These are phyloP conservation scores for Fusarium azukiicola DNA, from an alignment of 2,329 filamentous ascomycete genomes.

Conservation along the genomic window DNA sequence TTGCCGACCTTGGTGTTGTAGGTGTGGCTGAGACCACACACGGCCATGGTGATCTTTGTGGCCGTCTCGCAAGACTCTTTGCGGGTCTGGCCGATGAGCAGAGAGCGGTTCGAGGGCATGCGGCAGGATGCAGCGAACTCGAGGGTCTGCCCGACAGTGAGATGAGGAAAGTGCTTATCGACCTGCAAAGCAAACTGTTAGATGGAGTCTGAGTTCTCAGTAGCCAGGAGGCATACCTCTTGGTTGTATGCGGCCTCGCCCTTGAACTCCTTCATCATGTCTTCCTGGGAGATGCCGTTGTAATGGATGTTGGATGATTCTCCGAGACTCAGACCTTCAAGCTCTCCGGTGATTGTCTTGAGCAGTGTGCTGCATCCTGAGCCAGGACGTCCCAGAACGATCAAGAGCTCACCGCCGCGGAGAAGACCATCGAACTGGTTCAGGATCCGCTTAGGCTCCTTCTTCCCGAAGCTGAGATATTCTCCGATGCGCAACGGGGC, in stretches of 20 bases:
- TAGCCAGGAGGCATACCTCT: background rate
- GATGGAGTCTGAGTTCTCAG: background rate
- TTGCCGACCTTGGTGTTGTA: background rate
- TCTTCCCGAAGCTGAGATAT: background rate
- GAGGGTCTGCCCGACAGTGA: slow-evolving; percentile 9
- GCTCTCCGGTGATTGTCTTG: background rate
- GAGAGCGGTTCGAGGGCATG: background rate
- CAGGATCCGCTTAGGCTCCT: background rate
- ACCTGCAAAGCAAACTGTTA: background rate
- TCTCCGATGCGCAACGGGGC: background rate
- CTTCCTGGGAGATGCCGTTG: background rate
- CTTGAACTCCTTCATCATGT: slow-evolving; percentile 8
- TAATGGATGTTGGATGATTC: slow-evolving; percentile 5
- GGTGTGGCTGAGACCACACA: background rate
- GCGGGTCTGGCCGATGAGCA: background rate
- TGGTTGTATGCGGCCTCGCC: slow-evolving; percentile 12
- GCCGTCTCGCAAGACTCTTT: background rate
- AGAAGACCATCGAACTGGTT: slow-evolving; percentile 14
- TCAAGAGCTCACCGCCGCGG: slow-evolving; percentile 1
- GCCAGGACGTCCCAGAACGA: background rate
- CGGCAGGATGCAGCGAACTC: slow-evolving; percentile 5
- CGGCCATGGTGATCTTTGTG: background rate
- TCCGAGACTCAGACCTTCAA: background rate
- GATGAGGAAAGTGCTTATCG: background rate
- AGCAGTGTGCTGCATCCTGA: slow-evolving; percentile 5